Evolutionary conservation across 345 rosid species (phyloP).

Genomic region (Populus alba): DNA sequence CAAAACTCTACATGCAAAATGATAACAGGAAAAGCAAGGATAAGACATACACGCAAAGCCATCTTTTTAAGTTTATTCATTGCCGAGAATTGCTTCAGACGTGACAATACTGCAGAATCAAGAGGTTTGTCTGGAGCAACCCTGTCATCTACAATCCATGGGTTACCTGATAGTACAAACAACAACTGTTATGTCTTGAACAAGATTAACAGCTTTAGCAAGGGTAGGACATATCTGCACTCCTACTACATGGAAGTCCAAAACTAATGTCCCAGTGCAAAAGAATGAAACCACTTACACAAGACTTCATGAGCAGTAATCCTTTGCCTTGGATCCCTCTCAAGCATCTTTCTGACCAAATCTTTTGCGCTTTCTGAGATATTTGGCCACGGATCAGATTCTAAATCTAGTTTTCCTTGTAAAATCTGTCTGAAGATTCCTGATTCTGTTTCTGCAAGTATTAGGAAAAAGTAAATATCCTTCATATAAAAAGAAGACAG

Average conservation of each 20-base stretch:
- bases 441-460: conserved; percentile 75
- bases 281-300: conserved; percentile 50
- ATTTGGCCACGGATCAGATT: conserved; percentile 92
- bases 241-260: background rate
- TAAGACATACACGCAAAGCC: conserved; percentile 76
- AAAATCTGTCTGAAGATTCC: conserved; percentile 94
- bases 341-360: conserved; percentile 79
- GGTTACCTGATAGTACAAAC: conserved; percentile 61
- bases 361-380: conserved; percentile 92
- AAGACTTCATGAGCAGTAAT: conserved; percentile 85
- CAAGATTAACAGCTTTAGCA: background rate
- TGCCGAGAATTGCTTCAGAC: conserved; percentile 88
- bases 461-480: conserved; percentile 1
- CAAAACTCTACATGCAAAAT: conserved; percentile 1
- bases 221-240: background rate
- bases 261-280: background rate
- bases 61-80: conserved; percentile 97
- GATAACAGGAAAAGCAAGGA: background rate
- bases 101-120: conserved; percentile 91
- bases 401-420: conserved; percentile 76
- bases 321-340: conserved; percentile 75
- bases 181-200: conserved; percentile 2
- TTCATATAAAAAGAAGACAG: background rate
- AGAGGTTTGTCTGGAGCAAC: conserved; percentile 90
- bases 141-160: conserved; percentile 89